Evolutionary conservation across 345 rosid species (phyloP), one percentile per base, ranked within the genome.

Genomic region (Ceriops tagal): DNA sequence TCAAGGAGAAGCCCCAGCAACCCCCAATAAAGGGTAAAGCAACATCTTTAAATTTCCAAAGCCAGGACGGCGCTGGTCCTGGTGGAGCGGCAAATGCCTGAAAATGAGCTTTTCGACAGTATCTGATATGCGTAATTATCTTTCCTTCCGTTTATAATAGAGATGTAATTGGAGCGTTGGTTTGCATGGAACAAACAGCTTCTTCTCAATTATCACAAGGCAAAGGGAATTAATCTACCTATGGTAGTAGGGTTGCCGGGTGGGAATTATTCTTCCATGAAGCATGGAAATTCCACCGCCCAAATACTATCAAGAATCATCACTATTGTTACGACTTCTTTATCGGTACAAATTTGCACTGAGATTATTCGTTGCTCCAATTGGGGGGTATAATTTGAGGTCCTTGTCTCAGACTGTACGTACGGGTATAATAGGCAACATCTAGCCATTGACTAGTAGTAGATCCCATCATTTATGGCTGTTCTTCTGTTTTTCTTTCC

Each of bases 261-360:
- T 46, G 9, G 46, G 56, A 66, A 66, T 55, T 37, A 60, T 73
- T 78, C 63, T 62, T 74, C 81, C 81, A 71, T 43, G 73, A 67
- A 67, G 53, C 43, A 62, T 62, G 75, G 81, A 78, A 70, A 74
- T 63, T 37, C 34, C 61, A 58, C 65, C 34, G 32, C n/a, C 43
- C 22, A 71, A 55, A 56, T 1, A 6, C 28, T 58, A 61, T 56
- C 62, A 11, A 57, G 64, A 65, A 26, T 57, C 35, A 51, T 20
- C 66, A 26, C 21, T 3, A 20, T 3, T 57, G 0, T 39, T 20
- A 28, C 24, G 5, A 27, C 37, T 19, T 46, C 39, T 53, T 31
- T 39, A 35, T 53, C 47, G 39, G n/a, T 6, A n/a, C 31, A 43
- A 9, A 22, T 59, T 58, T 60, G 28, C 49, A 16, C 22, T 62